A percentile compares a stretch with the other conserved stretches of the same genome.
Conservation (phyloP, 805 yeast genomes). For the Candida andamanensis region DNA sequence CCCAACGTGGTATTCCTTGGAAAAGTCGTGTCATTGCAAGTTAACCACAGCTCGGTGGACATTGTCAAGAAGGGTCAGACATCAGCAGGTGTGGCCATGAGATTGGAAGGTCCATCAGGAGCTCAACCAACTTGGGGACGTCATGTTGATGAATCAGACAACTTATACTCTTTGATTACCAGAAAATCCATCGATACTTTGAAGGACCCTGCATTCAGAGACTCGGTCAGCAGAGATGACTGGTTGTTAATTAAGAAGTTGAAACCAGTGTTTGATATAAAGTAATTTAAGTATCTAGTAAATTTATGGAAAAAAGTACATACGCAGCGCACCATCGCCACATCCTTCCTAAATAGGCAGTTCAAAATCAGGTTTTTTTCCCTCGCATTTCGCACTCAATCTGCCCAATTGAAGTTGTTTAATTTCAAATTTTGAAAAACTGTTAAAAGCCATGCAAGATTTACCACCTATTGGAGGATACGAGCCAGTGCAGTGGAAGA, state of each 20-base stretch:
- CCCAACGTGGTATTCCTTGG: slow-evolving; percentile 72
- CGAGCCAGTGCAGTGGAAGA: slow-evolving; percentile 83
- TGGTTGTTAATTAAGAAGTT: slow-evolving; percentile 89
- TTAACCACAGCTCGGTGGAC: slow-evolving; percentile 81
- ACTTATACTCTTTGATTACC: slow-evolving; percentile 81
- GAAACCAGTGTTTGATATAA: slow-evolving; percentile 83
- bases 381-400: slow-evolving; percentile 4
- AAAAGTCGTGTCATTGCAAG: slow-evolving; percentile 88
- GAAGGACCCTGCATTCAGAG: slow-evolving; percentile 97
- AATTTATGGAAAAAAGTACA: background rate
- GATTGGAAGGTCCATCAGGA: slow-evolving; percentile 87
- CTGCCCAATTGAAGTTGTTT: slow-evolving; percentile 12
- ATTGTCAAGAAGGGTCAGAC: slow-evolving; percentile 91
- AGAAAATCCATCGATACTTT: slow-evolving; percentile 93
- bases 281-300: slow-evolving; percentile 25
- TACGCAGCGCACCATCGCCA: background rate
- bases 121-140: slow-evolving; percentile 99
- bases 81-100: slow-evolving; percentile 97
- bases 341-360: background rate
- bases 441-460: slow-evolving; percentile 50
- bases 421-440: slow-evolving; percentile 8
- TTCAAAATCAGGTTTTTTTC: no score
- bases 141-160: slow-evolving; percentile 92
- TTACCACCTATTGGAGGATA: slow-evolving; percentile 85
- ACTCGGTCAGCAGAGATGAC: slow-evolving; percentile 88